Base-by-base conservation (phyloP, 2,329 filamentous ascomycete genomes). In the Thermomyces lanuginosus region DNA sequence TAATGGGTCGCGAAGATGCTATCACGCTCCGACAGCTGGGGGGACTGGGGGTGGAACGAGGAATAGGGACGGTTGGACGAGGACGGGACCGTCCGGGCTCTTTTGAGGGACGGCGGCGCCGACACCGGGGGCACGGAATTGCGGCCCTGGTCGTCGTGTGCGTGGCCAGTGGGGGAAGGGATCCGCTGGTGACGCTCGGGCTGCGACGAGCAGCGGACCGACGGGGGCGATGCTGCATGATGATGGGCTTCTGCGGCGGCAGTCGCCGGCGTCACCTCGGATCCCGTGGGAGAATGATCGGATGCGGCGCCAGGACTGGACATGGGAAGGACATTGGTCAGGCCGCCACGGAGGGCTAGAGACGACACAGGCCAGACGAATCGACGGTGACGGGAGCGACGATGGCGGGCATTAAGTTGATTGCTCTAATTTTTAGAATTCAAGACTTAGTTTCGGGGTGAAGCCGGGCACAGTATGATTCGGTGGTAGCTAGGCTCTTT, bases 1-100 rank as follows among this genome's bases (percentile, higher is more conserved):
- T 72, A 73, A 37, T 68, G 66, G 17, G 68, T 72, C 27, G 69
- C 67, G 42, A 72, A 72, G 44, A 73, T 72, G 48, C 63, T 69
- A 46, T 73, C 69, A 40, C 69, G 54, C 47, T 73, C 69, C 14
- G 66, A 68, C 36, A 72, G 53, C 49, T 66, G 66, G 24, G 66
- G 65, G 16, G 44, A 46, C 25, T 53, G 41, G 7, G 44, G 38
- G 14, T 37, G 45, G 31, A 43, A 31, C 21, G 35, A 24, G 21
- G 27, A 29, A 20, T 22, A 13, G 14, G 26, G 16, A 17, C 17
- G 26, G 14, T 24, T 29, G 19, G 34, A 29, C 11, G 19, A 18
- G 10, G 27, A 17, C 13, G 34, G 27, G 16, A 24, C 16, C 15
- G 28, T 32, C 10, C 25, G 29, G 24, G 34, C 29, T 29, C 34